Percentiles rank a stretch among this genome's conserved stretches.
Conservation (phyloP, 805 yeast species). For the Monosporozyma solicola region DNA sequence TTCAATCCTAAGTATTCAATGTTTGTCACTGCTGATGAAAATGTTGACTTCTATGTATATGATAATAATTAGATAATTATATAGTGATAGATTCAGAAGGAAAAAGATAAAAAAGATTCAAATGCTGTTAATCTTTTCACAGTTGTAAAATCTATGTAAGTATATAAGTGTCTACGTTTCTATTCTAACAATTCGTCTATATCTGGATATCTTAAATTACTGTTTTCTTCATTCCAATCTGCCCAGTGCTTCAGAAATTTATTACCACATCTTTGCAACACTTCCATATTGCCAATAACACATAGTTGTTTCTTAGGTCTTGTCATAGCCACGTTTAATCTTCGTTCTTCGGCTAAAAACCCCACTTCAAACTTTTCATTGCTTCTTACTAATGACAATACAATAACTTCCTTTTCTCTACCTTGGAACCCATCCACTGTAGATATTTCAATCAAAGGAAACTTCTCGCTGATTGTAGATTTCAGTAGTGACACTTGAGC, state of each 20-base stretch:
- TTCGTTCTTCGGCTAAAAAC: constrained; percentile 64
- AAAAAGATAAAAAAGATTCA: not conserved
- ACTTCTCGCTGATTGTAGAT: constrained; percentile 32
- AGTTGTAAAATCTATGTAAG: constrained; percentile 19
- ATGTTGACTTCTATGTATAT: constrained; percentile 29
- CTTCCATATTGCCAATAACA: constrained; percentile 78
- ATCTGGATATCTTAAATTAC: constrained; percentile 63
- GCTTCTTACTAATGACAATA: constrained; percentile 73
- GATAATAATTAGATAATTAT: constrained; percentile 10
- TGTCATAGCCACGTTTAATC: constrained; percentile 91
- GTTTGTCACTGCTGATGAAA: constrained; percentile 33
- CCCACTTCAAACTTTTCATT: constrained; percentile 68
- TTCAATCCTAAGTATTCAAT: constrained; percentile 36
- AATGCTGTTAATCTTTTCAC: not conserved
- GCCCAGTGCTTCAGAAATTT: constrained; percentile 58
- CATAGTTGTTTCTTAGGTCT: constrained; percentile 80
- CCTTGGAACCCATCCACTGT: constrained; percentile 98
- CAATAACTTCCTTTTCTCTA: constrained; percentile 80
- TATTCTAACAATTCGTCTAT: constrained; percentile 28
- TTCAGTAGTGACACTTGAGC: constrained; percentile 71
- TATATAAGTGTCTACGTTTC: not conserved
- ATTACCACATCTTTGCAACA: constrained; percentile 37
- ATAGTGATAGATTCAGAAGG: not conserved
- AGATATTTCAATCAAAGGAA: constrained; percentile 57
- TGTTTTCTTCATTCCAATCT: constrained; percentile 55